Evolutionary conservation across 495 filamentous ascomycete species (phyloP), one percentile per base, ranked within the genome.

Genomic region (Beverwykella pulmonaria): DNA sequence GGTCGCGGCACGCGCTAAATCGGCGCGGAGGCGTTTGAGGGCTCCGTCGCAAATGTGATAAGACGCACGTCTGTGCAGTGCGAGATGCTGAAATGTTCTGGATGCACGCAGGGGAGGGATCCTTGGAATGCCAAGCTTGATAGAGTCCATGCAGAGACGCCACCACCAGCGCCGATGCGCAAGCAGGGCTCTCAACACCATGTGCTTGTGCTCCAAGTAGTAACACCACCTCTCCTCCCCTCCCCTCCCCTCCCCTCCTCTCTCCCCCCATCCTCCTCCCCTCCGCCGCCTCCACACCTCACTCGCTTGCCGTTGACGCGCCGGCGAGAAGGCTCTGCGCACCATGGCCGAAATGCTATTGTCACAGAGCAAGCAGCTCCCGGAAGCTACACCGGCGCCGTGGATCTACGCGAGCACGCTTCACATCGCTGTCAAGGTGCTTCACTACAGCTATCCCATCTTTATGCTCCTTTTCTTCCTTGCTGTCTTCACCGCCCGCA

Each of bases 381-480:
- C 14, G 2, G 23, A 34, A 6, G 32, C 32, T 5, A 12, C 12
- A 12, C 12, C 32, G 32, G 32, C 29, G 15, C 39, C 26, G 41
- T 56, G 53, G 53, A 14, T 26, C 25, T 26, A 52, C 52, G 32
- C 22, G 25, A n/a, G 19, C 58, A 32, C 50, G 8, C 58, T 63
- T 12, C 36, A 34, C 20, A 19, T 1, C 20, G 48, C 44, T 32
- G 25, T 68, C 25, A 39, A 23, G 19, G 17, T 41, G n/a, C 19
- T 68, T 50, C 59, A 87, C 63, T 87, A 82, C 69, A 78, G 81
- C 61, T 90, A 86, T 69, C 88, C 90, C 5, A 82, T 90, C 60
- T 71, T 89, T 56, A 79, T 92, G 55, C 79, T 92, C 41, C 59
- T 87, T 56, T 81, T 92, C 73, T 92, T 92, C 73, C 76, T 90